Base-by-base conservation (phyloP, 306 rosid genomes). In the Clitoria ternatea region DNA sequence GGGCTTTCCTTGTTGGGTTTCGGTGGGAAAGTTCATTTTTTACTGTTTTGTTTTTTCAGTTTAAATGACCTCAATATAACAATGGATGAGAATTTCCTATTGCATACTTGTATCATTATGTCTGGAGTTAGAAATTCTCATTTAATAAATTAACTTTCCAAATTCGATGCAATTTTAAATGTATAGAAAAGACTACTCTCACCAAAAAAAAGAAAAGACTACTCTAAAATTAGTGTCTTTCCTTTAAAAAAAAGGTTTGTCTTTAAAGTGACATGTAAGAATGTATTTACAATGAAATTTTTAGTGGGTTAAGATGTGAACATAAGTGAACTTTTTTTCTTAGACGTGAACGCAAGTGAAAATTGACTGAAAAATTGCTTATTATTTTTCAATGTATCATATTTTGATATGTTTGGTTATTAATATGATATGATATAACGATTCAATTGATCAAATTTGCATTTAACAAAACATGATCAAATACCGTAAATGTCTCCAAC, bases 1-100 rank as follows among this genome's bases (percentile, higher is more conserved):
- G 79, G 68, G 18, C 22, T 49, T 42, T 78, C 52, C 23, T 20
- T 47, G 33, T 20, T 47, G 33, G 33, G 69, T 69, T 18, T 8
- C 56, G 64, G 24, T 64, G 24, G 14, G 7, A 55, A 7, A 35
- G 40, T 8, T 53, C 15, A 15, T 9, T 42, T 20, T 35, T 33
- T 14, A 32, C n/a, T 7, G 1, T 29, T 6, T 44, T 19, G 7
- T 42, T 50, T 19, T 30, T 18, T n/a, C 6, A 0, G 35, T 17
- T 11, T n/a, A 19, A 35, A 11, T 36, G 19, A 5, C 24, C 11
- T 39, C 1, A 18, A 19, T 14, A 4, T 35, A 61, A 60, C 5
- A 36, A 5, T 19, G 47, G 18, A 10, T 36, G n/a, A 0, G 2
- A 14, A 14, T 14, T 52, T 7, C 22, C 27, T 56, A 3, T 0